phyloP scores from a whole-genome alignment of 495 filamentous ascomycete species.

The Hypoxylon rickii region DNA sequence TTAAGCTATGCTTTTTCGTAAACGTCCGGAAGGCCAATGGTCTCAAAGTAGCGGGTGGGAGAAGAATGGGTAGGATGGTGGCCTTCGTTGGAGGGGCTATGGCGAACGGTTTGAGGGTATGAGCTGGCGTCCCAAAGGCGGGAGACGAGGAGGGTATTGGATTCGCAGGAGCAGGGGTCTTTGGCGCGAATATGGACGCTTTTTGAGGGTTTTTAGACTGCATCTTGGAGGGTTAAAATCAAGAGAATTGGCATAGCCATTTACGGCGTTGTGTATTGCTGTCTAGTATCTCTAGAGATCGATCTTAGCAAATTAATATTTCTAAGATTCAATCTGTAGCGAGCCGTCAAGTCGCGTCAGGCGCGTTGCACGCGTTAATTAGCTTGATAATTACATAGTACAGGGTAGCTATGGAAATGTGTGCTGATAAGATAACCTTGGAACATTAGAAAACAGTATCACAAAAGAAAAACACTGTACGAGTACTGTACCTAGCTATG shows the following conservation, averaged over 20 bases:
- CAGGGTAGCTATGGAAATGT: no score
- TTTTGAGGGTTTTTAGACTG: conserved; percentile 38
- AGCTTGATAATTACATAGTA: no score
- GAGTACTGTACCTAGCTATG: not conserved
- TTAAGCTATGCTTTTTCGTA: conserved; percentile 96
- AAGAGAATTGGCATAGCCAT: conserved; percentile 4
- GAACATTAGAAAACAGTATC: no score
- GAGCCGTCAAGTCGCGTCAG: conserved; percentile 27
- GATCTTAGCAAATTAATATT: no score
- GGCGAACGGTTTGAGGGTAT: conserved; percentile 67
- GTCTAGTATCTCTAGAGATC: not conserved
- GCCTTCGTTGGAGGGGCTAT: conserved; percentile 61
- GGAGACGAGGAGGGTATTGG: conserved; percentile 85
- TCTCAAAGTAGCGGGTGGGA: conserved; percentile 83
- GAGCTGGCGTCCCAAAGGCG: conserved; percentile 81
- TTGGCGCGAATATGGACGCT: conserved; percentile 47
- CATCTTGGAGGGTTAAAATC: conserved; percentile 21
- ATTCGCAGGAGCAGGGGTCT: conserved; percentile 47
- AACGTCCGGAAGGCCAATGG: conserved; percentile 94
- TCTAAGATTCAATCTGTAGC: no score
- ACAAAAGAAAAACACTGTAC: no score
- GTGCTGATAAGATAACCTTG: no score
- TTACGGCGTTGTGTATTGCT: not conserved
- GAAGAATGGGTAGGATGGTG: conserved; percentile 82
- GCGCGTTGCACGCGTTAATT: conserved; percentile 36